phyloP scores from a whole-genome alignment of 371 early-diverging fungal genomes.

The Mortierella sp. region DNA sequence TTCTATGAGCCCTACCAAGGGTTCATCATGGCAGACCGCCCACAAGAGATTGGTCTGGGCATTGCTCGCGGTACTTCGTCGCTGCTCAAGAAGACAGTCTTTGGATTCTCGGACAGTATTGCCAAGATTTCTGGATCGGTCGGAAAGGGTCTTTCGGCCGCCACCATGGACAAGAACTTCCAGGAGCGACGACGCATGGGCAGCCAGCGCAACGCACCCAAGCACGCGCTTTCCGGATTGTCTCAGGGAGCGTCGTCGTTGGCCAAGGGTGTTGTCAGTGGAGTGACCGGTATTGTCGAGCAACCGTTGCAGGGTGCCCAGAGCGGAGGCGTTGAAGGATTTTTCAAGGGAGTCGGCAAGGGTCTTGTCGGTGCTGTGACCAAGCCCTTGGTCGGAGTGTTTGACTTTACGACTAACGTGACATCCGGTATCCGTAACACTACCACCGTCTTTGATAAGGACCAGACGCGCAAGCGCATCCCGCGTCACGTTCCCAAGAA shows the following conservation, averaged over 20 bases:
- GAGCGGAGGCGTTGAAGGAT: conserved; percentile 93
- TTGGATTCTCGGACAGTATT: conserved; percentile 95
- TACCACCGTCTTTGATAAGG: conserved; percentile 91
- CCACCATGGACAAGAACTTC: conserved; percentile 95
- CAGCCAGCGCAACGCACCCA: conserved; percentile 90
- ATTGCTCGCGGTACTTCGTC: conserved; percentile 94
- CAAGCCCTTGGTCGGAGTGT: conserved; percentile 94
- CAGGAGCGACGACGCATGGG: conserved; percentile 88
- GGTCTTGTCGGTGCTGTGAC: conserved; percentile 95
- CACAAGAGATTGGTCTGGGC: conserved; percentile 96
- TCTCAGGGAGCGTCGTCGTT: conserved; percentile 92
- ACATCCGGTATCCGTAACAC: conserved; percentile 95
- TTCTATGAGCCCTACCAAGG: conserved; percentile 99
- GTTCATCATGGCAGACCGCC: conserved; percentile 93
- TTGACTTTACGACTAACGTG: conserved; percentile 94
- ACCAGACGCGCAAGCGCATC: conserved; percentile 83
- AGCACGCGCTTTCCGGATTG: conserved; percentile 93
- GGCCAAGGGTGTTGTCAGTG: conserved; percentile 88
- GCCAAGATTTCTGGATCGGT: conserved; percentile 96
- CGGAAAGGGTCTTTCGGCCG: conserved; percentile 96
- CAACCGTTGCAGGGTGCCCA: conserved; percentile 96
- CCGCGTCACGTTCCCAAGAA: conserved; percentile 92
- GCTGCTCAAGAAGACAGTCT: conserved; percentile 96
- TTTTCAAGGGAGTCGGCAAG: conserved; percentile 97
- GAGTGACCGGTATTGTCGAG: conserved; percentile 91